Conservation (phyloP, 176 grass and related monocot genomes). For the Lolium rigidum region DNA sequence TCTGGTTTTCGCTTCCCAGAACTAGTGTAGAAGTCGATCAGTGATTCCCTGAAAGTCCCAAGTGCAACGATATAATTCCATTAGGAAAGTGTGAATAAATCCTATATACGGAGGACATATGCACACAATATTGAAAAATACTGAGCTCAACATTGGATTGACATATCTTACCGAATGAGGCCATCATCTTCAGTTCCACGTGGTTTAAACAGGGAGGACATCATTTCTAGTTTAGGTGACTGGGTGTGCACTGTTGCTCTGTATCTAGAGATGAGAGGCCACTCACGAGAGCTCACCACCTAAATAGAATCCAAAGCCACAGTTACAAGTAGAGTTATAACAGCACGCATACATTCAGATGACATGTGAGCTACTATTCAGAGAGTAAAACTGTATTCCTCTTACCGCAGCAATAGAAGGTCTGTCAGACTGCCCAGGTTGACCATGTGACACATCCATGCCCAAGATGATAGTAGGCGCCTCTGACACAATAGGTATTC, state of each 20-base stretch:
- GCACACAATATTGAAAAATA: neutral
- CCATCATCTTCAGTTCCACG: conserved; percentile 60
- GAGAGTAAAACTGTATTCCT: neutral
- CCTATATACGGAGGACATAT: neutral
- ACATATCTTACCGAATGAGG: conserved; percentile 59
- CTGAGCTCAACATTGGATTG: neutral
- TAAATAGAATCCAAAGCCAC: conserved; percentile 40
- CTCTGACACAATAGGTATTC: conserved; percentile 68
- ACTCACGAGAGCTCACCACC: conserved; percentile 87
- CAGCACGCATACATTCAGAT: neutral
- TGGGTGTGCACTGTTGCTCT: conserved; percentile 84
- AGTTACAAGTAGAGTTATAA: neutral
- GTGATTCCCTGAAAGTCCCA: conserved; percentile 60
- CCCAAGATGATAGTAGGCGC: conserved; percentile 80
- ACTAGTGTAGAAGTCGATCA: conserved; percentile 91
- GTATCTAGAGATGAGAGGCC: conserved; percentile 87
- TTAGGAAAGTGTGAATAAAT: neutral
- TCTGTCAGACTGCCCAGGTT: conserved; percentile 73
- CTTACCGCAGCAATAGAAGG: conserved; percentile 91
- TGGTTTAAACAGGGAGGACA: conserved; percentile 84
- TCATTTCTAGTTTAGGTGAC: conserved; percentile 73
- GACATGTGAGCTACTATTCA: neutral
- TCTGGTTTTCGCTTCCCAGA: conserved; percentile 85
- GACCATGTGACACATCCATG: conserved; percentile 90
- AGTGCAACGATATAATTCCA: neutral